These are phyloP conservation scores for Trametes sanguinea DNA, from an alignment of 768 basidiomycete species.

Conservation along the genomic window DNA sequence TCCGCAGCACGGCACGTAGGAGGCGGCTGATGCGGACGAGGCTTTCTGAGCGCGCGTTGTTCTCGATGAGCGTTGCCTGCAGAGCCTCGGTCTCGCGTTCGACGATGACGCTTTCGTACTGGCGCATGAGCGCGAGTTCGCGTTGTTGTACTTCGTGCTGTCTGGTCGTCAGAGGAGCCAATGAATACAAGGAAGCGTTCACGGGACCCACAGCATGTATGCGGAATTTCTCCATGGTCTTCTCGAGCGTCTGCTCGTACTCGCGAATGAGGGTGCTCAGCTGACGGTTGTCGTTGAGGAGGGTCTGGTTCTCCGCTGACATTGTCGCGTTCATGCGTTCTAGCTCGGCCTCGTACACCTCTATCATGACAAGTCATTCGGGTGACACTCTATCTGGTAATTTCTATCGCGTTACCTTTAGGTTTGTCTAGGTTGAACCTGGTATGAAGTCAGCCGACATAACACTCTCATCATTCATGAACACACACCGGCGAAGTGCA, in stretches of 20 bases:
- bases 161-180: not conserved
- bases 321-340: constrained; percentile 86
- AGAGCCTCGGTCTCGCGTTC: constrained; percentile 71
- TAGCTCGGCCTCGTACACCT: constrained; percentile 86
- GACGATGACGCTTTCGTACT: constrained; percentile 87
- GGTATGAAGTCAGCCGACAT: constrained; percentile 1
- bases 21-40: constrained; percentile 69
- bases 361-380: constrained; percentile 41
- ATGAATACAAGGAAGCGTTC: not conserved
- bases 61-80: constrained; percentile 55
- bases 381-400: no score
- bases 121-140: constrained; percentile 84
- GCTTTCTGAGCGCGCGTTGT: constrained; percentile 65
- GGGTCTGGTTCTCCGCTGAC: constrained; percentile 74
- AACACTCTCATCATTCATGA: constrained; percentile 3
- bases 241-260: constrained; percentile 95
- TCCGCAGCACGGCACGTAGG: constrained; percentile 70
- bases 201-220: constrained; percentile 76
- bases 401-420: constrained; percentile 53
- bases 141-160: constrained; percentile 93
- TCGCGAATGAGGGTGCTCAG: constrained; percentile 89
- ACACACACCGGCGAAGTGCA: constrained; percentile 73
- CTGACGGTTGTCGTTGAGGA: constrained; percentile 96
- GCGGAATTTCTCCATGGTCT: constrained; percentile 89
- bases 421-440: constrained; percentile 90